Conservation (phyloP, 1,284 basidiomycete species). For the Pholiota adiposa region DNA sequence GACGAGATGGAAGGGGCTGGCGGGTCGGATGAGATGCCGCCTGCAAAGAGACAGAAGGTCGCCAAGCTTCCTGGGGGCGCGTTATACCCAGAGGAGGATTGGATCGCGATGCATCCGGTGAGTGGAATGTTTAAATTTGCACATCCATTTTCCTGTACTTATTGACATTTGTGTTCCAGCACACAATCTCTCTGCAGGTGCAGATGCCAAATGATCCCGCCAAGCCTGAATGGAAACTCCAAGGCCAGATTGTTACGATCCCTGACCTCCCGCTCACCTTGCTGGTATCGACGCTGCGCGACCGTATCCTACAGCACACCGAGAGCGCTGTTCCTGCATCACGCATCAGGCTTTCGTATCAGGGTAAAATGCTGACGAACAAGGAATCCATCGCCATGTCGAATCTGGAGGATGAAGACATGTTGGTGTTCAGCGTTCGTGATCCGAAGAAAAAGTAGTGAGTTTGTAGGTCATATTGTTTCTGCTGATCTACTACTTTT, state of each 20-base stretch:
- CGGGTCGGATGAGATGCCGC: conserved; percentile 62
- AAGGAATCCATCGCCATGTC: conserved; percentile 81
- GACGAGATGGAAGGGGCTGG: conserved; percentile 80
- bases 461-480: background rate
- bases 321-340: conserved; percentile 80
- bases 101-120: conserved; percentile 87
- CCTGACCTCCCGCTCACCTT: conserved; percentile 82
- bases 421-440: conserved; percentile 74
- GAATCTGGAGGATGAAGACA: conserved; percentile 89
- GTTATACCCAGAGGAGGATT: conserved; percentile 83
- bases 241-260: conserved; percentile 78
- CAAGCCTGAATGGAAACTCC: conserved; percentile 91
- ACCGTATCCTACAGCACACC: conserved; percentile 79
- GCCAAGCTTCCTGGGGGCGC: conserved; percentile 82
- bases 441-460: conserved; percentile 75
- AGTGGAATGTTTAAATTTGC: conserved; percentile 29
- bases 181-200: conserved; percentile 82
- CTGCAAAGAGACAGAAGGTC: conserved; percentile 83
- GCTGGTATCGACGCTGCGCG: conserved; percentile 85
- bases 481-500: background rate
- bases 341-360: conserved; percentile 77
- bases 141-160: background rate
- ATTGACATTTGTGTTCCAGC: conserved; percentile 42
- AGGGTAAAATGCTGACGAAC: conserved; percentile 86
- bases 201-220: conserved; percentile 82